Evolutionary conservation across 1,284 basidiomycete genomes (phyloP).

Genomic region (Leccinum fallax): DNA sequence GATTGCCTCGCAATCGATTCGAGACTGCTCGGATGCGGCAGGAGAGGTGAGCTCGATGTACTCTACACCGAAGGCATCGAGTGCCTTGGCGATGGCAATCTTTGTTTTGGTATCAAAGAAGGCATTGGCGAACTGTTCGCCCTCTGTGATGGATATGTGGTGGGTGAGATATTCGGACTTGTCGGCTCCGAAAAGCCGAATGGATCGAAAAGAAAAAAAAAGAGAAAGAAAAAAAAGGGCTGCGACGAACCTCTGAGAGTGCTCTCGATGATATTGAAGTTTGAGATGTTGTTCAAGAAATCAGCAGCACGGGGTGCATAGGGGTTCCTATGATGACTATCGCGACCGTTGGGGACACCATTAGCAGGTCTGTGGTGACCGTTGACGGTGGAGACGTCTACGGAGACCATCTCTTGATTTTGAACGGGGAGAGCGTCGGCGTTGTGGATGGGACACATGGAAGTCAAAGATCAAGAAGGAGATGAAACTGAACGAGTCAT

Average conservation of each 20-base stretch:
- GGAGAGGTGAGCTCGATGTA: conserved; percentile 99
- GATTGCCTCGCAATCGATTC: conserved; percentile 95
- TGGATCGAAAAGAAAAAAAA: neutral
- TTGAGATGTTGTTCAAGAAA: conserved; percentile 89
- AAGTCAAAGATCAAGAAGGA: neutral
- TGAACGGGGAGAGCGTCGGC: conserved; percentile 12
- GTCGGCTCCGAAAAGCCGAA: conserved; percentile 12
- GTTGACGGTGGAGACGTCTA: conserved; percentile 19
- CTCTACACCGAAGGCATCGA: conserved; percentile 98
- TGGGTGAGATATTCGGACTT: conserved; percentile 14
- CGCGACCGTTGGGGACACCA: conserved; percentile 44
- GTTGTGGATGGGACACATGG: conserved; percentile 27
- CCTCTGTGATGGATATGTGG: conserved; percentile 61
- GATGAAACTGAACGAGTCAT: conserved; percentile 6
- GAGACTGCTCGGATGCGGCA: conserved; percentile 96
- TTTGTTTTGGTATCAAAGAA: conserved; percentile 99
- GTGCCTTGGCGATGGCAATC: conserved; percentile 97
- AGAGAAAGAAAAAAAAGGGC: neutral
- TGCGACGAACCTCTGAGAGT: conserved; percentile 80
- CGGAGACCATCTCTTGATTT: conserved; percentile 27
- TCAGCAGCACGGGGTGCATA: conserved; percentile 90
- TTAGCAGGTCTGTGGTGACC: conserved; percentile 18
- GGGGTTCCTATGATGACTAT: conserved; percentile 58
- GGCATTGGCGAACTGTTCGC: conserved; percentile 99
- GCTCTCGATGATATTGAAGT: conserved; percentile 97